A percentile compares a stretch with the other conserved stretches of the same genome.
These are phyloP conservation scores for Candida orba DNA, from an alignment of 805 yeast genomes.

Conservation along the genomic window DNA sequence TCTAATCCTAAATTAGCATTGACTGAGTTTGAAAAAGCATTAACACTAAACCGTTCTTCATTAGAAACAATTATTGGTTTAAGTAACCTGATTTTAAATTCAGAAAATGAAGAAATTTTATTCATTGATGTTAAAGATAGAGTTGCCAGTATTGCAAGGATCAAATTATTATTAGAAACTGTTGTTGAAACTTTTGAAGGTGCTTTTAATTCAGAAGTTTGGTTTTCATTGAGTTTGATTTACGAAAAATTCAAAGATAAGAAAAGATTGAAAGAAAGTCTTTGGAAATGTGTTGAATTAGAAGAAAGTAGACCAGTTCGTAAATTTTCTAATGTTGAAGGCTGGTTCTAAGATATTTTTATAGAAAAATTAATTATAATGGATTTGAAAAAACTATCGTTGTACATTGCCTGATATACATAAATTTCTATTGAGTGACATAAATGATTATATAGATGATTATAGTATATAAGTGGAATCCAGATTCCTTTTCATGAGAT, in stretches of 20 bases:
- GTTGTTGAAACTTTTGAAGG: conserved; percentile 34
- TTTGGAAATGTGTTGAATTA: conserved; percentile 59
- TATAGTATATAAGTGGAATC: no score
- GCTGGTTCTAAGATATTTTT: not conserved
- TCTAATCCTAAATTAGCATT: conserved; percentile 37
- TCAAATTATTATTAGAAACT: conserved; percentile 31
- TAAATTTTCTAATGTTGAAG: conserved; percentile 1
- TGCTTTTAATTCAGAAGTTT: conserved; percentile 47
- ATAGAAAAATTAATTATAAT: not conserved
- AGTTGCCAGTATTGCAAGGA: conserved; percentile 46
- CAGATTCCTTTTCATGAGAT: no score
- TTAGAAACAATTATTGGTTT: conserved; percentile 17
- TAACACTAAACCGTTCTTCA: conserved; percentile 8
- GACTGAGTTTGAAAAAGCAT: conserved; percentile 53
- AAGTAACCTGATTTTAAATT: conserved; percentile 12
- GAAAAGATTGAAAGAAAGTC: conserved; percentile 36
- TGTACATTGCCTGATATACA: no score
- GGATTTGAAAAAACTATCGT: no score
- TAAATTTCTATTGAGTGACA: no score
- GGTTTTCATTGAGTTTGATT: conserved; percentile 60
- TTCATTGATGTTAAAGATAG: conserved; percentile 52
- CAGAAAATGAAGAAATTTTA: conserved; percentile 6
- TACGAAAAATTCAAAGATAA: conserved; percentile 55
- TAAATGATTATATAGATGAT: no score
- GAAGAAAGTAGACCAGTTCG: conserved; percentile 39